phyloP scores from a whole-genome alignment of 1,284 basidiomycete species.

The Ceratobasidium sp. region DNA sequence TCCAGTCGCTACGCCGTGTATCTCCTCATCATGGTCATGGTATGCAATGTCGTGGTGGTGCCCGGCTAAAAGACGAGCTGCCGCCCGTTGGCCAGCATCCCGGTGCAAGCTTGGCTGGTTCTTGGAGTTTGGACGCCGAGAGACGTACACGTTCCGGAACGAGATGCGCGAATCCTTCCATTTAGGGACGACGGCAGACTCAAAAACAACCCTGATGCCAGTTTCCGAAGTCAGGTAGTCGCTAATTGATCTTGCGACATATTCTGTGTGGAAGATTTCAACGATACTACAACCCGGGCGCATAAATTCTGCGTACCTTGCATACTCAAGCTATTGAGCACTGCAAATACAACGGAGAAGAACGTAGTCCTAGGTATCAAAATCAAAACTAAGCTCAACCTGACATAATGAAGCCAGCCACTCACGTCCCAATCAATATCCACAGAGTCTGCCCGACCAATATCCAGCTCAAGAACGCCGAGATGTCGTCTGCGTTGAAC shows the following conservation, averaged over 20 bases:
- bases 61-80: slow-evolving; percentile 72
- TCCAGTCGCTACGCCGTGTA: slow-evolving; percentile 34
- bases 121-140: slow-evolving; percentile 71
- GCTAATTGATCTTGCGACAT: slow-evolving; percentile 89
- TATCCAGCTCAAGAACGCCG: slow-evolving; percentile 95
- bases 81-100: slow-evolving; percentile 64
- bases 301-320: slow-evolving; percentile 69
- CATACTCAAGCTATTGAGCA: slow-evolving; percentile 88
- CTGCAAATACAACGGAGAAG: slow-evolving; percentile 92
- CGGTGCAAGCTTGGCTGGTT: slow-evolving; percentile 45
- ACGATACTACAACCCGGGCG: background rate
- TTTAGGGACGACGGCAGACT: slow-evolving; percentile 97
- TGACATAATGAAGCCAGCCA: slow-evolving; percentile 47
- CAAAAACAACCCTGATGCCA: slow-evolving; percentile 95
- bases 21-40: slow-evolving; percentile 60
- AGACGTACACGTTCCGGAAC: slow-evolving; percentile 97
- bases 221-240: slow-evolving; percentile 95
- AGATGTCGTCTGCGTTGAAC: slow-evolving; percentile 97
- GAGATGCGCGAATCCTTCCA: slow-evolving; percentile 97
- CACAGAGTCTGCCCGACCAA: slow-evolving; percentile 94
- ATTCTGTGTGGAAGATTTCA: slow-evolving; percentile 64
- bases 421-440: slow-evolving; percentile 94
- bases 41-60: slow-evolving; percentile 71
- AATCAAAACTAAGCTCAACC: slow-evolving; percentile 48
- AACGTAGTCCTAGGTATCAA: slow-evolving; percentile 84